Evolutionary conservation across 306 rosid species (phyloP).

Genomic region (Macrotyloma uniflorum): DNA sequence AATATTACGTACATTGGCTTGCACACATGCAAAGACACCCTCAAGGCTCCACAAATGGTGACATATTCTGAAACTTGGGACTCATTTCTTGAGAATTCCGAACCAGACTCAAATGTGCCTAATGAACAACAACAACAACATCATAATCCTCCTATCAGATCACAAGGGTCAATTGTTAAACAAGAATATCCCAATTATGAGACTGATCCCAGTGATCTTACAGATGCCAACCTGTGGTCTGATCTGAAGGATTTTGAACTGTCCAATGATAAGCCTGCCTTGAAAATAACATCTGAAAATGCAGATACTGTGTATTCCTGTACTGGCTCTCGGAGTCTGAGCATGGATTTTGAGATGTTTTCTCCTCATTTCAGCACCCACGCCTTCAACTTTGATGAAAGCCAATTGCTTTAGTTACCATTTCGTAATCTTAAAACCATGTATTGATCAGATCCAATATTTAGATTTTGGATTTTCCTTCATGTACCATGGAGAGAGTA

Average conservation of each 20-base stretch:
- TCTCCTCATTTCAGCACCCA: constrained; percentile 36
- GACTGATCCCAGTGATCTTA: constrained; percentile 36
- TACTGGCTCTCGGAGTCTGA: constrained; percentile 28
- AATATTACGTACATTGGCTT: constrained; percentile 67
- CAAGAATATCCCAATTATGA: constrained; percentile 43
- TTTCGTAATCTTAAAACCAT: not conserved
- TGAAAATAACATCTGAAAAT: constrained; percentile 16
- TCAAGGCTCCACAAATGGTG: constrained; percentile 52
- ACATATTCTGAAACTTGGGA: constrained; percentile 35
- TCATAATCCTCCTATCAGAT: not conserved
- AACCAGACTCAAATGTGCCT: constrained; percentile 31
- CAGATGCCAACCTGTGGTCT: constrained; percentile 54
- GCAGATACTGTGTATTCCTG: constrained; percentile 48
- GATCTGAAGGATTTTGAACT: constrained; percentile 58
- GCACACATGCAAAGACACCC: constrained; percentile 66
- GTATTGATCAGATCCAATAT: not conserved
- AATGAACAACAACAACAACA: not conserved
- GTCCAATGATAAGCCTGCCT: constrained; percentile 26
- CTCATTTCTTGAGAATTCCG: constrained; percentile 27
- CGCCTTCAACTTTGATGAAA: constrained; percentile 42
- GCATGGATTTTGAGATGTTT: constrained; percentile 41
- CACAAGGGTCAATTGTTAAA: constrained; percentile 36
- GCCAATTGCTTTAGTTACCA: constrained; percentile 19
- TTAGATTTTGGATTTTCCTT: constrained; percentile 23
- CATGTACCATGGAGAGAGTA: not conserved